phyloP scores from a whole-genome alignment of 2,329 filamentous ascomycete genomes.

The Colletotrichum navitas region DNA sequence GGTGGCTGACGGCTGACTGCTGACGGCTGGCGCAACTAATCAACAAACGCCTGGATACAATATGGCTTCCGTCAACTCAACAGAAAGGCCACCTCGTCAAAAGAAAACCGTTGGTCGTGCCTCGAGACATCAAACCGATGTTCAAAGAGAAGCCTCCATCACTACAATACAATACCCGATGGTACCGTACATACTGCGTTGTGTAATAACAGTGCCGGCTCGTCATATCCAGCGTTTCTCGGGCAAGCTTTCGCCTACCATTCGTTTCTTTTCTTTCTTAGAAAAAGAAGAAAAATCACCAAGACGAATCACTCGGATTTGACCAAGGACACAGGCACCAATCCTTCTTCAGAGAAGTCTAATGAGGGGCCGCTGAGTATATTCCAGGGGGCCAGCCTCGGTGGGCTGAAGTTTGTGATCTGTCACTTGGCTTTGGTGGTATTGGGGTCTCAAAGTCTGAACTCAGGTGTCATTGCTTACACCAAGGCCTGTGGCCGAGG shows the following conservation, averaged over 20 bases:
- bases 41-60: no score
- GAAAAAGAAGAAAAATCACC: not conserved
- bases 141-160: not conserved
- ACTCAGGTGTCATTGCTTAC: not conserved
- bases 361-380: not conserved
- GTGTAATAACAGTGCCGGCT: not conserved
- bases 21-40: not conserved
- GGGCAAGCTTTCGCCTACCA: not conserved
- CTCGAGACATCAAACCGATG: not conserved
- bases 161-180: not conserved
- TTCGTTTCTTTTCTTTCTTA: not conserved
- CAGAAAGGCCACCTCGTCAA: not conserved
- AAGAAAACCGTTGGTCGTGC: not conserved
- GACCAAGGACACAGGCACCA: not conserved
- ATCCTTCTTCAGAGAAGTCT: slow-evolving; percentile 3
- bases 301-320: not conserved
- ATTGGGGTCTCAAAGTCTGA: not conserved
- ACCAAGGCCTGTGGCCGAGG: not conserved
- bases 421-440: not conserved
- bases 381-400: not conserved
- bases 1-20: not conserved
- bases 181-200: no score
- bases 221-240: not conserved
- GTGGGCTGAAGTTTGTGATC: slow-evolving; percentile 1
- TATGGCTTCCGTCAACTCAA: not conserved